A percentile compares a stretch with the other conserved stretches of the same genome.
Conservation (phyloP, 2,329 filamentous ascomycete species). For the Allantophomopsis cytisporea region DNA sequence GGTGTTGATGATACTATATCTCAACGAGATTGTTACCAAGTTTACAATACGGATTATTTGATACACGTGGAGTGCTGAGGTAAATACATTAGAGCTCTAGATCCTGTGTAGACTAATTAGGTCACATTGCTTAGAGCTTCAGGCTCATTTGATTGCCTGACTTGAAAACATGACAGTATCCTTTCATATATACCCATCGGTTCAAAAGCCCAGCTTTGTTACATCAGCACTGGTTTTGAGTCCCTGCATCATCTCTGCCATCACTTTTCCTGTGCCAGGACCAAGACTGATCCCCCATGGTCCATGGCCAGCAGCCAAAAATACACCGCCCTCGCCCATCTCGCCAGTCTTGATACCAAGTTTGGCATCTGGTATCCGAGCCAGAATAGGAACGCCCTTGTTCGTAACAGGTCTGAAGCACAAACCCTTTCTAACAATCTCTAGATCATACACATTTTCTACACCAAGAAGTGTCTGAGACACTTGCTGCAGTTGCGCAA, state of each 20-base stretch:
- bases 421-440: conserved; percentile 49
- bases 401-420: conserved; percentile 62
- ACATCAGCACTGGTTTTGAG: conserved; percentile 44
- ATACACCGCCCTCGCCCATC: conserved; percentile 46
- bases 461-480: conserved; percentile 32
- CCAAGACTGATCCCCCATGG: conserved; percentile 58
- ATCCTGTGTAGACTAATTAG: too few species aligned
- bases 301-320: conserved; percentile 58
- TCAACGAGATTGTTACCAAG: too few species aligned
- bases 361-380: conserved; percentile 37
- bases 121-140: too few species aligned
- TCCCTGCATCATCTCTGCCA: conserved; percentile 57
- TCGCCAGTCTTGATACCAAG: conserved; percentile 35
- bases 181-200: neutral
- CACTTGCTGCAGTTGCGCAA: conserved; percentile 33
- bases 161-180: too few species aligned
- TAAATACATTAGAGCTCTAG: too few species aligned
- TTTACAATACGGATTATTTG: too few species aligned
- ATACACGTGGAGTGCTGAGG: too few species aligned
- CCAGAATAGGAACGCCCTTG: conserved; percentile 49
- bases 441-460: conserved; percentile 30
- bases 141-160: too few species aligned
- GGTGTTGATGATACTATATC: too few species aligned
- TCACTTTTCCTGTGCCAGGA: conserved; percentile 55
- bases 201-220: conserved; percentile 27